Evolutionary conservation across 73 alveolate species (phyloP), one percentile per base, ranked within the genome.

Genomic region (Urostyla sp.): DNA sequence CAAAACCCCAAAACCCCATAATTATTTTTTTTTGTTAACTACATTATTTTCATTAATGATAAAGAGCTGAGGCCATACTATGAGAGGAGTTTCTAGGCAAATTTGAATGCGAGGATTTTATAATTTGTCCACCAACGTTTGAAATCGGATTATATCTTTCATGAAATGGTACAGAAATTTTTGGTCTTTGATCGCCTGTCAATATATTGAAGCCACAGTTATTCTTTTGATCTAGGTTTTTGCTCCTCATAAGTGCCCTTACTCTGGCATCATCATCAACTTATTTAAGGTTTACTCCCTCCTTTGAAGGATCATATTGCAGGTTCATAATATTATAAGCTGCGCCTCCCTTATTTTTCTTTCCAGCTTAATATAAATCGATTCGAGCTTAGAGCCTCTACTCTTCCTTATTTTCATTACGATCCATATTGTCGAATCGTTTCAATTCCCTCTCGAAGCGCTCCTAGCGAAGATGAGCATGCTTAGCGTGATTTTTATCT

Each of bases 311-410:
- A 48, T 86, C 95, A 58, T 93, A 93, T 44, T 90, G 95, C 23
- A 76, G 78, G 40, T 94, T 90, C 20, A 93, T 59, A 23, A 90
- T 94, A 67, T 94, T 91, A 79, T 86, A 94, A 18, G 98, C 98
- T 77, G 90, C 92, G 0, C 98, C 97, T 21, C 97, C 97, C 55
- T 90, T 91, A 79, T 91, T 94, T 85, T 94, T 94, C 67, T 93
- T 92, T 20, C 97, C 98, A 20, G 94, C 95, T 59, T 80, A 75
- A 77, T 90, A 91, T 35, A 58, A 72, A 32, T 85, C 94, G 40
- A 85, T 88, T 55, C 77, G 85, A 74, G 85, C 85, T 80, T 80
- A 72, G 43, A 93, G 84, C 82, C 86, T 72, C 30, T 72, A 34
- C 38, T 61, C 5, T 16, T 80, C 84, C 37, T 16, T 21, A 13